These are phyloP conservation scores for Angophora floribunda DNA, from an alignment of 345 rosid species.

Conservation along the genomic window DNA sequence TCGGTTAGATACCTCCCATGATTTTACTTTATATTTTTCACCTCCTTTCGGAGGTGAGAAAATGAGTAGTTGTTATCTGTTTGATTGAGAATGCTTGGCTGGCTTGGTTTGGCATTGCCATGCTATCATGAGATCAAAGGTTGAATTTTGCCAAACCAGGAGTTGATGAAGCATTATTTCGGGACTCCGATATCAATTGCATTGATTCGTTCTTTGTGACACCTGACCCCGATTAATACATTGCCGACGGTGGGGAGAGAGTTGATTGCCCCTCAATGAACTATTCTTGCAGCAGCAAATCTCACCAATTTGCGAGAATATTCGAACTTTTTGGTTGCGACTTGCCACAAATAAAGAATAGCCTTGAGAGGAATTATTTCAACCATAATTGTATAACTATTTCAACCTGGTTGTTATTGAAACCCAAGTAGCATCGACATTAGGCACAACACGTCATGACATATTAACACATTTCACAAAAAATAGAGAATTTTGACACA, in stretches of 20 bases:
- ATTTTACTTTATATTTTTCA: neutral
- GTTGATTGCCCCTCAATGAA: neutral
- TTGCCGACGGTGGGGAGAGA: neutral
- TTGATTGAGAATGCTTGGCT: neutral
- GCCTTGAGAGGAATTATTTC: neutral
- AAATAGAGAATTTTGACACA: too few relatives aligned
- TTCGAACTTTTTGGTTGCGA: rapidly evolving
- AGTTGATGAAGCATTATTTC: neutral
- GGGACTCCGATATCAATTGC: neutral
- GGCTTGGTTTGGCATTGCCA: neutral
- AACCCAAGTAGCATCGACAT: too few relatives aligned
- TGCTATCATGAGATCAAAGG: neutral
- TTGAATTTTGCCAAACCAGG: neutral
- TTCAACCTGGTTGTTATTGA: too few relatives aligned
- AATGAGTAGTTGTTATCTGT: neutral
- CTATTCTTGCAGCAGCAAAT: rapidly evolving
- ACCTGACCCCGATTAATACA: too few relatives aligned
- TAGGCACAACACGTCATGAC: too few relatives aligned
- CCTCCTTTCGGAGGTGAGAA: neutral
- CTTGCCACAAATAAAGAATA: rapidly evolving
- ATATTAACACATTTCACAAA: too few relatives aligned
- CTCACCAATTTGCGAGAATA: neutral
- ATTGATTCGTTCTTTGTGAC: too few relatives aligned
- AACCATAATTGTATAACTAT: too few relatives aligned
- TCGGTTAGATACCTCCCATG: neutral